Base-by-base conservation (phyloP, 2,329 filamentous ascomycete genomes). In the Coleophoma crateriformis region DNA sequence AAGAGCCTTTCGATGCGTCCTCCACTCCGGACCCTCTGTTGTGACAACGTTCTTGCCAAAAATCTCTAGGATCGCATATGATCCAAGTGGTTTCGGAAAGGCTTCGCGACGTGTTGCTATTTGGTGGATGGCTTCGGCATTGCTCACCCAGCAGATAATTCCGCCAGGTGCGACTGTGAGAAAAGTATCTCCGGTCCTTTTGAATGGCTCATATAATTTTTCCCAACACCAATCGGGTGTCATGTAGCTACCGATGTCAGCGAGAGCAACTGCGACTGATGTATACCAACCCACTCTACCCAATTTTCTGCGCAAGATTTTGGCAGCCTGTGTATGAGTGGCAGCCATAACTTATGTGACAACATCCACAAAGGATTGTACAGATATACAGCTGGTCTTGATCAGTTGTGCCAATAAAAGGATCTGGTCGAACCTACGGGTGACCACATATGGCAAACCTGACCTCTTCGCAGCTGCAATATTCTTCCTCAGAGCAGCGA, bases 21-120 rank as follows among this genome's bases (percentile, higher is more conserved):
- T 82, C 88, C 87, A 92, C 27, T 77, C 67, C 1, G 71, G 63
- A 1, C 87, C 87, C 64, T 91, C 87, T 2, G 84, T 82, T 0
- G 81, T 81, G 19, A 91, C 68, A 2, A 91, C 76, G 62, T 88
- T 92, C 49, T 81, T 75, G 34, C 88, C 87, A 62, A 85, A 91
- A 19, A 86, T 70, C 43, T 82, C 75, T 32, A 88, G 68, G 13
- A 79, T 70, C 15, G 64, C 65, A 59, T 88, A 88, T 48, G 78
- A 68, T 50, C 78, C 67, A 13, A 79, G 75, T 7, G 82, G 79
- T 67, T 89, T 88, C 41, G 84, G 84, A 60, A 91, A 91, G 52
- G 83, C 78, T 58, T 87, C 85, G 40, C 86, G 76, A 43, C 84
- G 74, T 4, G 75, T 71, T 1, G 81, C 81, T 47, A 92, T 77